Evolutionary conservation across 257 asterid species (phyloP), one percentile per base, ranked within the genome.

Genomic region (Oldenlandia corymbosa): DNA sequence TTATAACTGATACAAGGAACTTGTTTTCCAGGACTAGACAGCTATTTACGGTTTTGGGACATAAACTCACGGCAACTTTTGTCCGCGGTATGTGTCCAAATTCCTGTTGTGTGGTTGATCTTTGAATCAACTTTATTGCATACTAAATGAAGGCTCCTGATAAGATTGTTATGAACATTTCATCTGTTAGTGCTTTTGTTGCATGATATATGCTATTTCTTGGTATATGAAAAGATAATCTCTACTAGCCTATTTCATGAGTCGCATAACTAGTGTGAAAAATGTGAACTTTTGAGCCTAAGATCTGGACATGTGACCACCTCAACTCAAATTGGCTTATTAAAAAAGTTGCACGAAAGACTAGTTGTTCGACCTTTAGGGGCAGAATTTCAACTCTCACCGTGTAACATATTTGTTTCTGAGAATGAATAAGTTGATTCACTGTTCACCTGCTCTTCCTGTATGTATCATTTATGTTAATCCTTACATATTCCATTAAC

Each of bases 21-120:
- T 57, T 41, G 26, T 27, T 54, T 67, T 72, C 61, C 63, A 89
- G 99, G 97, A 62, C 88, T 93, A 49, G 99, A 93, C 73, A 72
- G 96, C 75, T 93, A 90, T 78, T 78, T 93, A 76, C 94, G 97
- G 71, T 76, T 93, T 68, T 93, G 99, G 99, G 94, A 93, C 77
- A 70, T 83, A 28, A 46, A 93, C 26, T 79, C 97, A 27, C 78
- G 99, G 20, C 92, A 87, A 72, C 94, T 93, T 72, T 84, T 93
- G 57, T 87, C 97, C 54, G 83, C 90, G 83, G 97, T 89, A 92
- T 60, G 86, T 60, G 65, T n/a, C 66, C 54, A 39, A 32, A 41
- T 39, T 58, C 16, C 61, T 12, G 21, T 45, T 59, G 27, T n/a
- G 28, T 28, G 24, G 34, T 28, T 45, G 55, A 60, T 42, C 27